These are phyloP conservation scores for Schizophyllum commune DNA, from an alignment of 1,284 basidiomycete species.

Conservation along the genomic window DNA sequence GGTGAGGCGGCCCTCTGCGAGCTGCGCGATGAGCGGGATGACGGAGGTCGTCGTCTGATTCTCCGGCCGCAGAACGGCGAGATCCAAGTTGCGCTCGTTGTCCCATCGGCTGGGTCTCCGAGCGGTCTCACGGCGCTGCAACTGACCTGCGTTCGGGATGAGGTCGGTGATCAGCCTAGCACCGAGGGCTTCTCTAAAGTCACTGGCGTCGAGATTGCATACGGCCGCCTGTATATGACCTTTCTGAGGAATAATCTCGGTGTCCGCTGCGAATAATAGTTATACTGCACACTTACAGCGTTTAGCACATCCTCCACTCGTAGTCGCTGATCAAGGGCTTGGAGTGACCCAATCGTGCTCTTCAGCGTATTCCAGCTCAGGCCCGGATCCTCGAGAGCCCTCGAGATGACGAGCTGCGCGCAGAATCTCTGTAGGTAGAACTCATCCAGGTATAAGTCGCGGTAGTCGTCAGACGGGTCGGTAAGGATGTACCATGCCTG, in stretches of 20 bases:
- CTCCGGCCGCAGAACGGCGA: constrained; percentile 43
- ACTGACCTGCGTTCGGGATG: background rate
- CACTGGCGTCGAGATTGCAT: background rate
- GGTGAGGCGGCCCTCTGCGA: constrained; percentile 42
- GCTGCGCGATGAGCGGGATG: constrained; percentile 44
- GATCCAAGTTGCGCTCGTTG: constrained; percentile 34
- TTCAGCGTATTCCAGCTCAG: background rate
- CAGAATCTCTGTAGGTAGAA: constrained; percentile 30
- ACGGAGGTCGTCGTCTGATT: constrained; percentile 52
- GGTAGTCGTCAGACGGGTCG: constrained; percentile 38
- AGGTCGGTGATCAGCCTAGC: background rate
- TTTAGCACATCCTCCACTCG: background rate
- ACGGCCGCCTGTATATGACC: background rate
- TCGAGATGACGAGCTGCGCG: background rate
- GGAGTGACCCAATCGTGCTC: background rate
- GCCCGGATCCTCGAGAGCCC: background rate
- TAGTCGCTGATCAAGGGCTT: background rate
- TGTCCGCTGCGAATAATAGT: background rate
- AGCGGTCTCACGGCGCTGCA: background rate
- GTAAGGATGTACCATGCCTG: constrained; percentile 54
- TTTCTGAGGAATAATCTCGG: no score
- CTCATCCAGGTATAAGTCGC: constrained; percentile 26
- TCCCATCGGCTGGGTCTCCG: background rate
- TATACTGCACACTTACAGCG: background rate
- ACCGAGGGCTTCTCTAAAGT: background rate